phyloP scores from a whole-genome alignment of 805 yeast species.

The Monosporozyma aerobia region DNA sequence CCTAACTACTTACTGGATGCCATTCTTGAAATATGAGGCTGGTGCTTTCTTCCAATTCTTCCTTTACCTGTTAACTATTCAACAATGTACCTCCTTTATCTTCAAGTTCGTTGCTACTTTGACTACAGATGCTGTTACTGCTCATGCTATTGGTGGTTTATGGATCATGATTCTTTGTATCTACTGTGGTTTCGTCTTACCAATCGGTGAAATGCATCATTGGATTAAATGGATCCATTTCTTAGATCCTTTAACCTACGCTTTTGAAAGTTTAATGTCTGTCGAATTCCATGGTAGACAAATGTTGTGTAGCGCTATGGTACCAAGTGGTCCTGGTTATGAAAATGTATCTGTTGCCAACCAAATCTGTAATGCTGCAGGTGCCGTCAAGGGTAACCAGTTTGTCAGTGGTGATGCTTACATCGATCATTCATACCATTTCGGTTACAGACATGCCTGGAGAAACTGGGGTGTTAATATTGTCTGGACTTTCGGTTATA shows the following conservation, averaged over 20 bases:
- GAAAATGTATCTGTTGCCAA: slow-evolving; percentile 31
- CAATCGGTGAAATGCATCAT: slow-evolving; percentile 41
- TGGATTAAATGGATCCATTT: slow-evolving; percentile 55
- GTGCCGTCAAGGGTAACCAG: slow-evolving; percentile 38
- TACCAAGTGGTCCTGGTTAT: slow-evolving; percentile 53
- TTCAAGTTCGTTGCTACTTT: slow-evolving; percentile 47
- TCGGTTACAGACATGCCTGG: slow-evolving; percentile 43
- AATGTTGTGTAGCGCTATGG: slow-evolving; percentile 40
- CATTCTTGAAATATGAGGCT: slow-evolving; percentile 41
- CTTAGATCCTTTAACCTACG: slow-evolving; percentile 40
- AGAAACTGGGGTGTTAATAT: slow-evolving; percentile 51
- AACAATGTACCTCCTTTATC: slow-evolving; percentile 44
- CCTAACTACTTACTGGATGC: slow-evolving; percentile 43
- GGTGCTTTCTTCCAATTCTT: slow-evolving; percentile 46
- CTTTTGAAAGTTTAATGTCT: slow-evolving; percentile 46
- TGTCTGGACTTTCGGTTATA: slow-evolving; percentile 36
- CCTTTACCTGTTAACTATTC: slow-evolving; percentile 38
- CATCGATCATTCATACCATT: slow-evolving; percentile 32
- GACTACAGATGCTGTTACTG: slow-evolving; percentile 45
- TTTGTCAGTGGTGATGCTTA: slow-evolving; percentile 47
- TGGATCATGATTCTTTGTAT: slow-evolving; percentile 49
- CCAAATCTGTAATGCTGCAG: slow-evolving; percentile 45
- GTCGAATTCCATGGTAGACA: slow-evolving; percentile 48
- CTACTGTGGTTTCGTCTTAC: slow-evolving; percentile 46
- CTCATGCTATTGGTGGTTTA: slow-evolving; percentile 47